A percentile compares a stretch with the other conserved stretches of the same genome.
These are phyloP conservation scores for Pythium utonaiense DNA, from an alignment of 352 stramenopile species.

Conservation along the genomic window DNA sequence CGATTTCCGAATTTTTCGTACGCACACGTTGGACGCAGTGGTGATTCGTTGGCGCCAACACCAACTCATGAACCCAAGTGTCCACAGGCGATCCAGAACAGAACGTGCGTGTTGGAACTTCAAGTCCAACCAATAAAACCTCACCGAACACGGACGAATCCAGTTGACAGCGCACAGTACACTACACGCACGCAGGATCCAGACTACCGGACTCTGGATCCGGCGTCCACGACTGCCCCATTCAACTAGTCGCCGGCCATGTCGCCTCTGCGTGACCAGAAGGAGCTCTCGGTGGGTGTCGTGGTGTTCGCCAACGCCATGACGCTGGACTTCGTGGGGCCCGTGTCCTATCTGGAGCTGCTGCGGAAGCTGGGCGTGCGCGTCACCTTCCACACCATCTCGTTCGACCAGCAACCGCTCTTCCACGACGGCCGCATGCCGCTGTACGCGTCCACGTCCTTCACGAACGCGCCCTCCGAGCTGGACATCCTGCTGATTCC, in stretches of 20 bases:
- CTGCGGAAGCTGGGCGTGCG: conserved; percentile 34
- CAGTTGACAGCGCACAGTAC: no score
- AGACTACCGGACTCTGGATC: no score
- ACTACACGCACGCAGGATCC: no score
- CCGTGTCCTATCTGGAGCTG: conserved; percentile 50
- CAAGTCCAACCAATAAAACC: neutral
- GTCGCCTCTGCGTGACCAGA: neutral
- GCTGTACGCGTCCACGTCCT: conserved; percentile 32
- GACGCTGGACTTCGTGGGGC: conserved; percentile 51
- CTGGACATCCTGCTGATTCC: conserved; percentile 46
- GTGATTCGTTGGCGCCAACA: neutral
- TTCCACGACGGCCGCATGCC: conserved; percentile 31
- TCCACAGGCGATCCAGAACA: no score
- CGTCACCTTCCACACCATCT: conserved; percentile 47
- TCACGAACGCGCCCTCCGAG: conserved; percentile 10
- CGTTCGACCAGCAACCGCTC: conserved; percentile 26
- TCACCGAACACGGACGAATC: neutral
- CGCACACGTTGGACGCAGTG: no score
- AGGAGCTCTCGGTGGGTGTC: conserved; percentile 39
- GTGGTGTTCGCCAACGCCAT: conserved; percentile 54
- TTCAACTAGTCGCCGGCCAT: no score
- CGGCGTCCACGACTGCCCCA: no score
- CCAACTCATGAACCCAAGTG: neutral
- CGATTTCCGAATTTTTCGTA: neutral
- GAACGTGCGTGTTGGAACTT: neutral